phyloP scores from a whole-genome alignment of 495 filamentous ascomycete genomes.

The Pyrenula massariospora region DNA sequence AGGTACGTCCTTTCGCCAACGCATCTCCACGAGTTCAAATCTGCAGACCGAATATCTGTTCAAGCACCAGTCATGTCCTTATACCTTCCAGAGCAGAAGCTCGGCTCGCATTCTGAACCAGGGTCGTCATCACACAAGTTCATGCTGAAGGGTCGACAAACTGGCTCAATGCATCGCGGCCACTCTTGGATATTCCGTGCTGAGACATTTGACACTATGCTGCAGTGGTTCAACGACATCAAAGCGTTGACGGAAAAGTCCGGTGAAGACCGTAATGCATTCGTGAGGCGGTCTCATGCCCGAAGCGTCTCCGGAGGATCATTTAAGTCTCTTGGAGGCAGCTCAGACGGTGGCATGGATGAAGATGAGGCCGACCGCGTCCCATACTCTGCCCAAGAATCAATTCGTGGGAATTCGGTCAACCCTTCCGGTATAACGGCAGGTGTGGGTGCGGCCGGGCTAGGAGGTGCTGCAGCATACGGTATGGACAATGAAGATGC shows the following conservation, averaged over 20 bases:
- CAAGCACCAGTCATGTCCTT: slow-evolving; percentile 89
- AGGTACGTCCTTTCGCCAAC: slow-evolving; percentile 96
- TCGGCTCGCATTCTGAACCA: slow-evolving; percentile 80
- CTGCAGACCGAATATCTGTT: slow-evolving; percentile 57
- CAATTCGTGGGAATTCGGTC: slow-evolving; percentile 31
- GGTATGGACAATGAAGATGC: not conserved
- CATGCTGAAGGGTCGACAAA: slow-evolving; percentile 90
- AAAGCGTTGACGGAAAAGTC: slow-evolving; percentile 74
- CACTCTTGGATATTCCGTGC: slow-evolving; percentile 97
- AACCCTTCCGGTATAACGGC: slow-evolving; percentile 31
- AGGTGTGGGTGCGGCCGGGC: slow-evolving; percentile 5
- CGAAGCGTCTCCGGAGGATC: slow-evolving; percentile 63
- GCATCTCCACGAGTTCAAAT: slow-evolving; percentile 96
- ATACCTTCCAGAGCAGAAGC: slow-evolving; percentile 85
- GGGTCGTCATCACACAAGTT: slow-evolving; percentile 94
- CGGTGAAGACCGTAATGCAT: slow-evolving; percentile 81
- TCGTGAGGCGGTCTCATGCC: slow-evolving; percentile 59
- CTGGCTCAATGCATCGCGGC: slow-evolving; percentile 82
- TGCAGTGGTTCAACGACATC: slow-evolving; percentile 92
- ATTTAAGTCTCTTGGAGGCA: slow-evolving; percentile 39
- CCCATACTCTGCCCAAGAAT: slow-evolving; percentile 54
- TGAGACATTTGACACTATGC: slow-evolving; percentile 91
- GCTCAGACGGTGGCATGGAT: slow-evolving; percentile 66
- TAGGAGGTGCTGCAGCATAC: not conserved
- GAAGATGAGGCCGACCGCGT: slow-evolving; percentile 73